Percentiles rank a stretch among this genome's conserved stretches.
phyloP scores from a whole-genome alignment of 2,329 filamentous ascomycete species.

The Ascochyta pisi region DNA sequence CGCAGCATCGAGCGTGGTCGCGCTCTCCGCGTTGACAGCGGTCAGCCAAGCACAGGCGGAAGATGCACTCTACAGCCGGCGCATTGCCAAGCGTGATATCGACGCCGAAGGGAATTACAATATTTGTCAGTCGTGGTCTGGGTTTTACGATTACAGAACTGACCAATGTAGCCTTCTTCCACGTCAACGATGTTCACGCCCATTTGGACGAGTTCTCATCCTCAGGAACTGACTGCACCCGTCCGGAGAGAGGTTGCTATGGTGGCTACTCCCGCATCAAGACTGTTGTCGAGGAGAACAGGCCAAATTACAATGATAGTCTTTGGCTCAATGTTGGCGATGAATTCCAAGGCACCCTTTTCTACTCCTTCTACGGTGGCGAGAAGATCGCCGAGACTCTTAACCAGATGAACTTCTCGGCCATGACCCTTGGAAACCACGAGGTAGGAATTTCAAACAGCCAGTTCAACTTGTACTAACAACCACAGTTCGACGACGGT shows the following conservation, averaged over 20 bases:
- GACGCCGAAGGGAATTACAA: slow-evolving; percentile 45
- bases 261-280: slow-evolving; percentile 72
- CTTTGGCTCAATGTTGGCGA: slow-evolving; percentile 72
- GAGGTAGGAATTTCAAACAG: slow-evolving; percentile 1
- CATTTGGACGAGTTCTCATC: slow-evolving; percentile 69
- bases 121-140: slow-evolving; percentile 33
- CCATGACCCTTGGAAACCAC: slow-evolving; percentile 72
- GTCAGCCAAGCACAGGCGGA: slow-evolving; percentile 27
- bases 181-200: slow-evolving; percentile 73
- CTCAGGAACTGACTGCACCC: slow-evolving; percentile 67
- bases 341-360: slow-evolving; percentile 73
- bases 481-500: slow-evolving; percentile 63
- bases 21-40: slow-evolving; percentile 28
- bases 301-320: slow-evolving; percentile 65
- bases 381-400: slow-evolving; percentile 73
- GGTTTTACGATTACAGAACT: background rate
- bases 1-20: slow-evolving; percentile 23
- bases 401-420: slow-evolving; percentile 70
- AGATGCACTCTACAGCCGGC: slow-evolving; percentile 40
- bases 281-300: slow-evolving; percentile 63
- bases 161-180: slow-evolving; percentile 62
- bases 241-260: slow-evolving; percentile 64
- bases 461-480: background rate
- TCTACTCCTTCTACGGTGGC: slow-evolving; percentile 70
- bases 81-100: slow-evolving; percentile 41